These are phyloP conservation scores for Ulvella scutata DNA, from an alignment of 139 green algal genomes.

Conservation along the genomic window DNA sequence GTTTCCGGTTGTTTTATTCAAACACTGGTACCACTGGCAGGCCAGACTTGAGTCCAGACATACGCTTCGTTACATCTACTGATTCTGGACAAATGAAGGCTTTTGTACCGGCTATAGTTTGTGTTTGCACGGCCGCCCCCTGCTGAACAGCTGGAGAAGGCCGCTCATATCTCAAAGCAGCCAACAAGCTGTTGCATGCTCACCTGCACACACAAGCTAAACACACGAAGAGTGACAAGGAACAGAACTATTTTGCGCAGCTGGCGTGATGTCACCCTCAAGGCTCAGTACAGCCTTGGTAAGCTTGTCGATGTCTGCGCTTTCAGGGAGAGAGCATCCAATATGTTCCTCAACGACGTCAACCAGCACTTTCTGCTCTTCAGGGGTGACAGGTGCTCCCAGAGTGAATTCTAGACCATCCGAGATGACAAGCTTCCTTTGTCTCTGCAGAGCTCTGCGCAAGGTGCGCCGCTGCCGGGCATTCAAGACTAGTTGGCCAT, in stretches of 20 bases:
- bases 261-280: background rate
- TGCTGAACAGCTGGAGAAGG: too few relatives aligned
- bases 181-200: background rate
- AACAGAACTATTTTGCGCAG: background rate
- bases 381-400: background rate
- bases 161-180: conserved; percentile 2
- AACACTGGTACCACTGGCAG: too few relatives aligned
- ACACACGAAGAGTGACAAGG: background rate
- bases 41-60: too few relatives aligned
- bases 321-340: background rate
- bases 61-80: too few relatives aligned
- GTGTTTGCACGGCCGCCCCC: too few relatives aligned
- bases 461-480: background rate
- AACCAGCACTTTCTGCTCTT: background rate
- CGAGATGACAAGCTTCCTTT: background rate
- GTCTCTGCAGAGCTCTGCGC: background rate
- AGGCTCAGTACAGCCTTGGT: background rate
- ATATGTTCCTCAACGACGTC: background rate
- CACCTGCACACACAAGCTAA: background rate
- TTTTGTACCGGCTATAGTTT: too few relatives aligned
- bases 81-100: too few relatives aligned
- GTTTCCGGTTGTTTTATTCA: too few relatives aligned
- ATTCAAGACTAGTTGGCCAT: background rate
- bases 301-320: background rate
- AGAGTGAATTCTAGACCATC: background rate